phyloP scores from a whole-genome alignment of 129 eudicot genomes.

The Chrysanthemum lavandulifolium region DNA sequence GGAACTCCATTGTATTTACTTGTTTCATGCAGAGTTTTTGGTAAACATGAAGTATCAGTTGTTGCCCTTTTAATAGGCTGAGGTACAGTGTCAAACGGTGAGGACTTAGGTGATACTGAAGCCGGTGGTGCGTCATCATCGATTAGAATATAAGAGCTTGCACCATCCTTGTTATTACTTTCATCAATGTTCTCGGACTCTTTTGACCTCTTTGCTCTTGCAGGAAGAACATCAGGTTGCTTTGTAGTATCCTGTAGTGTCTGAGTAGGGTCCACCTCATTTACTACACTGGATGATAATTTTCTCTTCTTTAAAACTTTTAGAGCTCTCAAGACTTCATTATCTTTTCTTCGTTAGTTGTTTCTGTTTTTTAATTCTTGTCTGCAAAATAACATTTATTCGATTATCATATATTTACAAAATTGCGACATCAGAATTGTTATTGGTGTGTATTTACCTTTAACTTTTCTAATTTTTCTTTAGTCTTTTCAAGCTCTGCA shows the following conservation, averaged over 20 bases:
- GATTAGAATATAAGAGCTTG: slow-evolving; percentile 19
- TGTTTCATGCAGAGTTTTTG: slow-evolving; percentile 13
- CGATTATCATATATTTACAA: too few relatives aligned
- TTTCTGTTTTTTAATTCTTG: slow-evolving; percentile 55
- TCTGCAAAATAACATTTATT: slow-evolving; percentile 27
- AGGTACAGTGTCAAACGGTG: slow-evolving; percentile 18
- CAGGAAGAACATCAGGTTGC: slow-evolving; percentile 29
- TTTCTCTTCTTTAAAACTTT: slow-evolving; percentile 36
- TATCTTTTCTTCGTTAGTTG: slow-evolving; percentile 54
- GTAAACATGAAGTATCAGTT: slow-evolving; percentile 2
- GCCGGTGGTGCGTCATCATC: slow-evolving; percentile 34
- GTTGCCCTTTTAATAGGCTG: slow-evolving; percentile 14
- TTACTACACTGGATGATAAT: neutral
- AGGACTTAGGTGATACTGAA: slow-evolving; percentile 26
- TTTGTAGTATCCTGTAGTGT: slow-evolving; percentile 29
- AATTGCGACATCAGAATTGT: too few relatives aligned
- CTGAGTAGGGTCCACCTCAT: slow-evolving; percentile 20
- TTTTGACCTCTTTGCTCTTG: slow-evolving; percentile 35
- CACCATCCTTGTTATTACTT: slow-evolving; percentile 22
- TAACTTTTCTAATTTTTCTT: slow-evolving; percentile 48
- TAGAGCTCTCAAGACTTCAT: slow-evolving; percentile 55
- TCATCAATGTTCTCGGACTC: slow-evolving; percentile 11
- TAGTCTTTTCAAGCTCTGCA: slow-evolving; percentile 65
- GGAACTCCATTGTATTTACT: slow-evolving; percentile 21
- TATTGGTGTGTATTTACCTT: slow-evolving; percentile 45